Percentiles rank a stretch among this genome's conserved stretches.
Evolutionary conservation across 2,329 filamentous ascomycete genomes (phyloP).

Genomic region (Pseudogymnoascus sp.): DNA sequence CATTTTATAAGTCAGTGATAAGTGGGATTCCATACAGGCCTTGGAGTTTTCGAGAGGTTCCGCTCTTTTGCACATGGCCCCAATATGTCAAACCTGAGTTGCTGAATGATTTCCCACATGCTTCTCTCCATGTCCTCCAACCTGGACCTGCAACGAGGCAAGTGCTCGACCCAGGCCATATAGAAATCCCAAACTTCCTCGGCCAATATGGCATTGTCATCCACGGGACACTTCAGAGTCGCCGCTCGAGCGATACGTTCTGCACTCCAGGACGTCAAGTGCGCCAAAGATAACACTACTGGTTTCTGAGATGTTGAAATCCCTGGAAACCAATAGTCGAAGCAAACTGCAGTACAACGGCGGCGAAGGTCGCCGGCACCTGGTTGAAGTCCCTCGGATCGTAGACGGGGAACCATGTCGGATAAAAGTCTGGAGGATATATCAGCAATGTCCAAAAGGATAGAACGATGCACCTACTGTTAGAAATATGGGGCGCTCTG

Average conservation of each 20-base stretch:
- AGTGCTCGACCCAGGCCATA: slow-evolving; percentile 13
- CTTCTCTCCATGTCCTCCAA: neutral
- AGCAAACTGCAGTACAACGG: neutral
- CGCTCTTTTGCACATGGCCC: neutral
- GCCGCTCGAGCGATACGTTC: slow-evolving; percentile 17
- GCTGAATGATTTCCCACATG: slow-evolving; percentile 11
- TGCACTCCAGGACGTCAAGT: slow-evolving; percentile 21
- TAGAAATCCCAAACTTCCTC: slow-evolving; percentile 18
- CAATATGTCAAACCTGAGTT: neutral
- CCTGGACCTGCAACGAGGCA: neutral
- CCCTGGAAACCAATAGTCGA: neutral
- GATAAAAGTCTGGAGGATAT: neutral
- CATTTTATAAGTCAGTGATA: neutral
- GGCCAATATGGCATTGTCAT: neutral
- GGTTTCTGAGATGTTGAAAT: neutral
- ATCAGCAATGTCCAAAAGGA: neutral
- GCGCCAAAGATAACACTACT: slow-evolving; percentile 15
- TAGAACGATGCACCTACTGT: neutral
- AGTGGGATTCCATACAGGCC: neutral
- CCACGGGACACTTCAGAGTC: neutral
- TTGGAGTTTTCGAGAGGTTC: neutral
- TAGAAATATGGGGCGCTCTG: neutral
- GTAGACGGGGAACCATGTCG: neutral
- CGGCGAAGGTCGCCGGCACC: neutral
- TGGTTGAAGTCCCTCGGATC: slow-evolving; percentile 1